These are phyloP conservation scores for Debaryomyces fabryi DNA, from an alignment of 1,139 yeast genomes.

Conservation along the genomic window DNA sequence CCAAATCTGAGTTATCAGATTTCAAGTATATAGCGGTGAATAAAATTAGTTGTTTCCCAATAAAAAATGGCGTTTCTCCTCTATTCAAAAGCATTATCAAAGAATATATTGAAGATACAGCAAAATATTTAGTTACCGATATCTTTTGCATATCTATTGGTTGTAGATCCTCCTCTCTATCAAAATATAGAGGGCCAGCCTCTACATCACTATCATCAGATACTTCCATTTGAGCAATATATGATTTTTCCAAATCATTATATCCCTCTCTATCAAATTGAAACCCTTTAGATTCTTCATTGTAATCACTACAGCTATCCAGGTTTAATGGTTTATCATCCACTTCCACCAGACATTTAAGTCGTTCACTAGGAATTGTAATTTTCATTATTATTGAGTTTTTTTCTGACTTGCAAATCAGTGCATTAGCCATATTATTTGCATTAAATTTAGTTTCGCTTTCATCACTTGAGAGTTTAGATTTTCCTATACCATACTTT, in stretches of 20 bases:
- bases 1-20: slow-evolving; percentile 14
- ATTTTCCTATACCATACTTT: background rate
- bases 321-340: background rate
- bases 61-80: slow-evolving; percentile 33
- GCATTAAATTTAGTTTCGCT: background rate
- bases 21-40: slow-evolving; percentile 25
- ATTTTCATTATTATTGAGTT: background rate
- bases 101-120: slow-evolving; percentile 13
- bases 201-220: slow-evolving; percentile 40
- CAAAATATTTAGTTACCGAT: slow-evolving; percentile 7
- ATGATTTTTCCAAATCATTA: slow-evolving; percentile 11
- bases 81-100: slow-evolving; percentile 19
- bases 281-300: background rate
- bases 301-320: background rate
- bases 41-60: slow-evolving; percentile 31
- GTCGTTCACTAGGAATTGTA: background rate
- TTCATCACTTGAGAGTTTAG: background rate
- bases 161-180: slow-evolving; percentile 21
- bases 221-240: slow-evolving; percentile 29
- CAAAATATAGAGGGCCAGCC: slow-evolving; percentile 20
- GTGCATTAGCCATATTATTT: background rate
- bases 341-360: background rate
- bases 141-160: slow-evolving; percentile 6
- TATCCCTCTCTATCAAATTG: background rate
- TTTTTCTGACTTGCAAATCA: background rate